phyloP scores from a whole-genome alignment of 352 stramenopile species.

The Phytopythium sindhum region DNA sequence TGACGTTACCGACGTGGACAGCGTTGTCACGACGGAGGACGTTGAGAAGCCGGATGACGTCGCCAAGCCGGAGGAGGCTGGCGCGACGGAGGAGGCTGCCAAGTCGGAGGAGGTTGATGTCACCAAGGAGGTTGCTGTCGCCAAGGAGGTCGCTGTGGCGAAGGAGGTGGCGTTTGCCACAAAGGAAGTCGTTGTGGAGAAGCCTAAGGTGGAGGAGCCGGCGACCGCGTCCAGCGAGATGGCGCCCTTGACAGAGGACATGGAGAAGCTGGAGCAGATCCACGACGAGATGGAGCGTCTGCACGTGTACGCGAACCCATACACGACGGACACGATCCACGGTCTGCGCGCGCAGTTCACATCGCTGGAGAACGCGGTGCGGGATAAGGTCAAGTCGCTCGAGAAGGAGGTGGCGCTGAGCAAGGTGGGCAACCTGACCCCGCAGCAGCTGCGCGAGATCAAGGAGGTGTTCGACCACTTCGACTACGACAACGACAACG shows the following conservation, averaged over 20 bases:
- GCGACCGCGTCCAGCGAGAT: conserved; percentile 27
- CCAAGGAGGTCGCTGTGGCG: conserved; percentile 22
- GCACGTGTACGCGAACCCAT: conserved; percentile 87
- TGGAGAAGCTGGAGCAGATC: conserved; percentile 83
- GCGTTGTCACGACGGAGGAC: conserved; percentile 4
- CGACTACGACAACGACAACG: conserved; percentile 83
- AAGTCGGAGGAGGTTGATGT: conserved; percentile 25
- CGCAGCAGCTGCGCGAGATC: conserved; percentile 84
- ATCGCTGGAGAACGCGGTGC: conserved; percentile 74
- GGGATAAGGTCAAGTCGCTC: conserved; percentile 84
- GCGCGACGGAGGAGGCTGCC: neutral
- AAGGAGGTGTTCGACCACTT: conserved; percentile 91
- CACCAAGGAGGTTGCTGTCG: conserved; percentile 15
- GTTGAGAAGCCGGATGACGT: conserved; percentile 4
- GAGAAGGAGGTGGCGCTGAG: conserved; percentile 87
- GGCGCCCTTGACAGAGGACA: conserved; percentile 56
- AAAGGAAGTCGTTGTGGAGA: conserved; percentile 14
- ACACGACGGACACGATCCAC: conserved; percentile 90
- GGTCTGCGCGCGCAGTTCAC: conserved; percentile 78
- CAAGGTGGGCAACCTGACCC: conserved; percentile 78
- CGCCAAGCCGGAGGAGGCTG: conserved; percentile 1
- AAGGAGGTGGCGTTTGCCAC: conserved; percentile 19
- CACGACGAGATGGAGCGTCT: conserved; percentile 78
- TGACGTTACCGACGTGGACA: conserved; percentile 1
- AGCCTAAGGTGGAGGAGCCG: conserved; percentile 18